Percentiles rank a stretch among this genome's conserved stretches.
Evolutionary conservation across 2,329 filamentous ascomycete genomes (phyloP).

Genomic region (Talaromyces piceae): DNA sequence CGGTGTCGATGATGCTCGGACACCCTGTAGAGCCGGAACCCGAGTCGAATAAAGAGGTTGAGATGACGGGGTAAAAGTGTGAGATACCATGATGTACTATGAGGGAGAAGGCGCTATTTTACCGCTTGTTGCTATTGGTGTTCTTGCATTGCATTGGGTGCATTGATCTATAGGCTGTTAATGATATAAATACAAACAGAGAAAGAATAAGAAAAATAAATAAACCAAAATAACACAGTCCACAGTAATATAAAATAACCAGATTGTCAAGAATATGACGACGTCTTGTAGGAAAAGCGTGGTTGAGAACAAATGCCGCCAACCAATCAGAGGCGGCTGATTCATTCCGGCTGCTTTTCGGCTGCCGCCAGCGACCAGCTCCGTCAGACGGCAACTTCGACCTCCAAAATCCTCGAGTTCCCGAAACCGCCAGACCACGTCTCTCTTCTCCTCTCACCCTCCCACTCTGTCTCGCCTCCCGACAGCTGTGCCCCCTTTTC

Average conservation of each 20-base stretch:
- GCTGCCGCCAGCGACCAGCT: slow-evolving; percentile 24
- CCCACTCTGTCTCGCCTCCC: slow-evolving; percentile 20
- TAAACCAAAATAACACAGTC: too few species aligned
- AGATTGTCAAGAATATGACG: not conserved
- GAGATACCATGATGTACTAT: too few species aligned
- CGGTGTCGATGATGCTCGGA: slow-evolving; percentile 46
- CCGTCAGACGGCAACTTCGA: slow-evolving; percentile 22
- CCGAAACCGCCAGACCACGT: slow-evolving; percentile 6
- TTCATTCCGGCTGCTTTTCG: slow-evolving; percentile 37
- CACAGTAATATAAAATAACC: not conserved
- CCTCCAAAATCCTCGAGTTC: slow-evolving; percentile 28
- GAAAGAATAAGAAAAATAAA: too few species aligned
- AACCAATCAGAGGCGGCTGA: slow-evolving; percentile 34
- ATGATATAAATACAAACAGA: too few species aligned
- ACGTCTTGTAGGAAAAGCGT: not conserved
- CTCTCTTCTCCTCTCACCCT: not conserved
- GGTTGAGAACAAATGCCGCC: not conserved
- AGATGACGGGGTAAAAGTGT: slow-evolving; percentile 41
- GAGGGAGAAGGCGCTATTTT: too few species aligned
- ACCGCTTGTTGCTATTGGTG: too few species aligned
- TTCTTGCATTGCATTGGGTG: not conserved
- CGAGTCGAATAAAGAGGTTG: slow-evolving; percentile 46
- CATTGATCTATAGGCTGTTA: too few species aligned
- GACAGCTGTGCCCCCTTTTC: not conserved
- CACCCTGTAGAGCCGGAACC: slow-evolving; percentile 39